Evolutionary conservation across 345 rosid species (phyloP).

Genomic region (Heritiera littoralis): DNA sequence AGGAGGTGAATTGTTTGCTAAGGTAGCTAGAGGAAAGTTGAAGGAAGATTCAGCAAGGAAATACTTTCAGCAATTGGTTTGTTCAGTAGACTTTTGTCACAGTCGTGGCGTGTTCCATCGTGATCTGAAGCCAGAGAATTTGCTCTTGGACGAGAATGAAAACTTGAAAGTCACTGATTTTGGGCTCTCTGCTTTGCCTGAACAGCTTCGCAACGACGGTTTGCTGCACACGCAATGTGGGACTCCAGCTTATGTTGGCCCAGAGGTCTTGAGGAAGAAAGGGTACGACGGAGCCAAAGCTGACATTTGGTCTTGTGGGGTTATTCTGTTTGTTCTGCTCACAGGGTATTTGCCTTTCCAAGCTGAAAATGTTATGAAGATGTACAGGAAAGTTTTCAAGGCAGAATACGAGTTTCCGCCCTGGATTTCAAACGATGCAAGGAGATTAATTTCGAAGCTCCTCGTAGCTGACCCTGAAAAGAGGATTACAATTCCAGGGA

Average conservation of each 20-base stretch:
- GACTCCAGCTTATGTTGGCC: conserved; percentile 25
- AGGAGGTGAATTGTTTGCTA: conserved; percentile 36
- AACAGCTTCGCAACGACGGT: conserved; percentile 29
- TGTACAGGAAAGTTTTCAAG: conserved; percentile 25
- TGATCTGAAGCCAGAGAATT: conserved; percentile 36
- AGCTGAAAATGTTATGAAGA: conserved; percentile 19
- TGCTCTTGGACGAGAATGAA: conserved; percentile 32
- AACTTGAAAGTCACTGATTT: conserved; percentile 35
- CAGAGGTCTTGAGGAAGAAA: conserved; percentile 24
- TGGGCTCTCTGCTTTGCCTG: conserved; percentile 32
- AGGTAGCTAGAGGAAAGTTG: conserved; percentile 31
- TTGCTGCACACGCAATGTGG: conserved; percentile 36
- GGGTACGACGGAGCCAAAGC: conserved; percentile 24
- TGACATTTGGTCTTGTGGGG: conserved; percentile 28
- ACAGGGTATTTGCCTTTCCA: conserved; percentile 28
- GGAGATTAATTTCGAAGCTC: conserved; percentile 22
- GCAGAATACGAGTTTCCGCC: conserved; percentile 21
- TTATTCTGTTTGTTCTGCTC: conserved; percentile 26
- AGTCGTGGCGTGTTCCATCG: conserved; percentile 40
- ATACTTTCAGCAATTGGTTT: conserved; percentile 31
- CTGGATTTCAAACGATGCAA: conserved; percentile 21
- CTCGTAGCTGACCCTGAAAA: conserved; percentile 19
- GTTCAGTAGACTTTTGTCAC: conserved; percentile 34
- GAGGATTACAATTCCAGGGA: conserved; percentile 11
- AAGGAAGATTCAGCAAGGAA: conserved; percentile 34